Base-by-base conservation (phyloP, 2,329 filamentous ascomycete genomes). In the Albifimbria verrucaria region DNA sequence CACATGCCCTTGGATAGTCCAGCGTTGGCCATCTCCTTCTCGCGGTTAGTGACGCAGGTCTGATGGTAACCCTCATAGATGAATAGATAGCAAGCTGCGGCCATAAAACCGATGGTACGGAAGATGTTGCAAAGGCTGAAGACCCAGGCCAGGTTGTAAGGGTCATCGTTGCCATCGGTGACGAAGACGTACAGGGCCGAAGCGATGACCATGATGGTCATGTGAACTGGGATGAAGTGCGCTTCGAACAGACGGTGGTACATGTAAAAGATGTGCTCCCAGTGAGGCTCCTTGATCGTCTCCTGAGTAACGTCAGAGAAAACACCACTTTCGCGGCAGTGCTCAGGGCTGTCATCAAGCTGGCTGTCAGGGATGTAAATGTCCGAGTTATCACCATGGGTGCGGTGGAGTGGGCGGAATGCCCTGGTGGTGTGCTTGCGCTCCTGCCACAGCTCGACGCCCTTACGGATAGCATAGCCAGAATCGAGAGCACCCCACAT, bases 401-500 rank as follows among this genome's bases (percentile, higher is more conserved):
- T 71, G 50, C 71, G 73, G 65, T 84, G 82, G 24, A 85, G 75
- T 22, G 81, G 82, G 39, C 78, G 77, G 66, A 79, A 85, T 9
- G 77, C 72, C 43, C 78, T 72, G 2, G 76, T 74, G 0, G 80
- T 85, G 57, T 78, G 78, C 65, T 81, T 83, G 54, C 82, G 74
- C 62, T 82, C 77, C 51, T 73, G 73, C 78, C 79, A 84, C 60
- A 83, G 76, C 65, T 79, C 79, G n/a, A 76, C 71, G 5, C 78
- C 70, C 62, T 82, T 82, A 52, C 81, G 77, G 54, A 88, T 68
- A 11, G 85, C 81, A 60, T 81, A 89, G 2, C 87, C 87, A 17
- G 82, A 85, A 63, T 90, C 87, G 20, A 89, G 72, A 54, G 85
- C 81, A 60, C 87, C 87, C 87, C 87, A 90, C 87, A 90, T 90